Base-by-base conservation (phyloP, 768 basidiomycete species). In the Sporobolomyces roseus region DNA sequence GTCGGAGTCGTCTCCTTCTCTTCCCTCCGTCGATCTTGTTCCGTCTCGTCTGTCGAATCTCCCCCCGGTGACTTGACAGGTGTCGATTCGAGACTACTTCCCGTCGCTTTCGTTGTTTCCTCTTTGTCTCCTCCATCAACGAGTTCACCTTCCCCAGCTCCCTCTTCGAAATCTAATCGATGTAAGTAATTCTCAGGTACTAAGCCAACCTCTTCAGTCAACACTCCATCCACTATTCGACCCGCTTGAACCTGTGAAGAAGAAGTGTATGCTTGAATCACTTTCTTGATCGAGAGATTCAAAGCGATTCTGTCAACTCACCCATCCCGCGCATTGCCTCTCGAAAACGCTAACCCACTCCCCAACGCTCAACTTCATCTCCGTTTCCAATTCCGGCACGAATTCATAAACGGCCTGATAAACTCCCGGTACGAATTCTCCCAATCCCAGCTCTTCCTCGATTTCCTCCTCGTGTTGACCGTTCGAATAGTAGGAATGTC, bases 401-500 rank as follows among this genome's bases (percentile, higher is more conserved):
- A 93, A 91, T 6, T 85, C 82, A 70, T 87, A 92, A 77, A 90
- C 17, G 12, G 90, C 89, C 21, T 87, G 84, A 75, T 92, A 92
- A 2, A 88, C 66, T 0, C 90, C 90, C 0, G 90, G 87, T 27
- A 81, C 79, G 2, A 89, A 81, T 48, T 78, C 78, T 3, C 69
- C 65, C 16, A 65, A 56, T 25, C 46, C 64, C n/a, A 52, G 48
- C 7, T 68, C 68, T 4, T 62, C n/a, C 32, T 45, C 41, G 19
- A 49, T 30, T n/a, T 65, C 75, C 76, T 10, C 74, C 74, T 1
- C 53, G 13, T 46, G 67, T 12, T 41, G 9, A 19, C 41, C 56
- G 16, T 27, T 14, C n/a, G 38, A 69, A 61, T 14, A 33, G 36
- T 8, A 21, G 21, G 6, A 35, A 19, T n/a, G 3, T 41, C n/a